Base-by-base conservation (phyloP, 495 filamentous ascomycete species). In the Xylaria intraflava region DNA sequence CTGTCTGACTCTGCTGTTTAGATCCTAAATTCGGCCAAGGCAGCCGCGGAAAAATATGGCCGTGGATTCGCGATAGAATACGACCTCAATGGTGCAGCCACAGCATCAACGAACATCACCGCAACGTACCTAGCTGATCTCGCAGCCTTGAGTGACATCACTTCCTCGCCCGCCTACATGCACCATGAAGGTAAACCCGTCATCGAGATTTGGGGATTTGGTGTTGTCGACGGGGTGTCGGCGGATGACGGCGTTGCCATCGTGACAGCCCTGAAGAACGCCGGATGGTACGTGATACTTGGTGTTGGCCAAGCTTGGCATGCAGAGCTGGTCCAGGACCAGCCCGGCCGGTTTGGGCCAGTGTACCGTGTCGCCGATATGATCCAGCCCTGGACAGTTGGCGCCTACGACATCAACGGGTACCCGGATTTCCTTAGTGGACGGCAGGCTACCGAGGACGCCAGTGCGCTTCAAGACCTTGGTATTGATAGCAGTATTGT, bases 331-430 rank as follows among this genome's bases (percentile, higher is more conserved):
- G 56, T 55, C 0, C 30, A 58, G n/a, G 45, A 68, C 36, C 46
- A 60, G 33, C 36, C 57, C 11, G 61, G 57, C 3, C 44, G 56
- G 0, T 68, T 51, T 56, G 61, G 59, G 7, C 35, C 56, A 1
- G 62, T 64, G 3, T 68, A 68, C 46, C 52, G 47, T 11, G 58
- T 63, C 19, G 65, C 62, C 12, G 60, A 68, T 24, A 59, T 66
- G 54, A 55, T 68, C 20, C 62, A 65, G 11, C 65, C 65, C 0
- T 68, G 65, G 65, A 62, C 65, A 0, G 65, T 68, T 11, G 65
- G 65, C 22, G 42, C 60, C 1, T 68, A 66, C 35, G 55, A 54
- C 27, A 56, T 51, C 26, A 49, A 57, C 29, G 50, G 47, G n/a
- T 68, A 68, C 36, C 45, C 50, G 30, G 46, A 29, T 23, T 62